Base-by-base conservation (phyloP, 805 yeast genomes). In the Starmerella sirachaensis region DNA sequence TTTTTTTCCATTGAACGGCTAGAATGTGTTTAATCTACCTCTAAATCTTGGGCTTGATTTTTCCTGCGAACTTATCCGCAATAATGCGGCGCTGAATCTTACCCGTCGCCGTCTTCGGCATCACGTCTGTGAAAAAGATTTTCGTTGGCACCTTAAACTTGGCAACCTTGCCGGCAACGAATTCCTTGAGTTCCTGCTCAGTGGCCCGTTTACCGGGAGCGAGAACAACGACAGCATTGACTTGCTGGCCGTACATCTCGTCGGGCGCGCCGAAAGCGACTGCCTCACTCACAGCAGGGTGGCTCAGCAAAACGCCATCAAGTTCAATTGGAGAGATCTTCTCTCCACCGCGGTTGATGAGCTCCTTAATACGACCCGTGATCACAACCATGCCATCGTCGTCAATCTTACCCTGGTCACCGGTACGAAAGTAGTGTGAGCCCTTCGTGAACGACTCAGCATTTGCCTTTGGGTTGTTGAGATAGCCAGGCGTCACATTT, bases 61-160 rank as follows among this genome's bases (percentile, higher is more conserved):
- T 14, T 4, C 25, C 40, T 14, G 58, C 51, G 38, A 70, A 66
- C 41, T 60, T 58, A 39, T 61, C 62, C 5, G 78, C 78, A 49
- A 77, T 71, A 45, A 65, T 66, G 46, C 81, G 62, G 52, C 86
- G 65, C 59, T 78, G 84, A 39, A 78, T 72, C 63, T 78, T 78
- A 18, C 85, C 86, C 1, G 86, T 78, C 6, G 86, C 78, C 2
- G 83, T 76, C 64, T 78, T 78, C 46, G 85, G 85, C 57, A 78
- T 63, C 18, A 63, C 61, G 12, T 74, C 69, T 7, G 76, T 73
- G 51, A 78, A 69, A 54, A 63, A 74, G 31, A 74, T 62, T 56
- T 63, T 66, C 13, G 55, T 60, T 1, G 86, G 85, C 10, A 78
- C 62, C 58, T 78, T 78, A 61, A 74, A 77, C 32, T 62, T 54